Conservation (phyloP, 352 stramenopile species). For the Globisporangium heterothallicum region DNA sequence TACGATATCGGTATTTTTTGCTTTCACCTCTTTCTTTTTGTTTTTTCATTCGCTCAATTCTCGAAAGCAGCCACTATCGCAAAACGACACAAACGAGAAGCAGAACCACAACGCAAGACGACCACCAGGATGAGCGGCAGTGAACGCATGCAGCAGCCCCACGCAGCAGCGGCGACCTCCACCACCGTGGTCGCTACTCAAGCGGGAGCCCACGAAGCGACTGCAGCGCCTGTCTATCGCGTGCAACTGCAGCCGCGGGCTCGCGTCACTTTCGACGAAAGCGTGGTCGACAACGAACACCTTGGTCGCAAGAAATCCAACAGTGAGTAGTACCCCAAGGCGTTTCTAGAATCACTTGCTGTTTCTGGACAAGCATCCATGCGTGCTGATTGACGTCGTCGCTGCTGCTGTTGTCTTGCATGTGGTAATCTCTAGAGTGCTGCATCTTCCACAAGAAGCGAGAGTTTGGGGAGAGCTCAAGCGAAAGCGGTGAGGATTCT, state of each 20-base stretch:
- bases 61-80: too few species aligned
- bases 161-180: conserved; percentile 9
- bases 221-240: conserved; percentile 42
- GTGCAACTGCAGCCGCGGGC: conserved; percentile 74
- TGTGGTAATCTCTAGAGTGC: conserved; percentile 48
- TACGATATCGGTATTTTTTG: conserved; percentile 11
- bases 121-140: background rate
- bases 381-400: background rate
- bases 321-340: conserved; percentile 33
- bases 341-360: background rate
- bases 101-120: background rate
- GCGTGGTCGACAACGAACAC: conserved; percentile 91
- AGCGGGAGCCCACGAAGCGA: background rate
- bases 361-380: background rate
- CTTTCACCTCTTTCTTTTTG: too few species aligned
- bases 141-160: conserved; percentile 20
- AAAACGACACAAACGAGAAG: too few species aligned
- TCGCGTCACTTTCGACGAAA: conserved; percentile 85
- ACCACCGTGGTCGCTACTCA: conserved; percentile 24
- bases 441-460: conserved; percentile 93
- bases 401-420: background rate
- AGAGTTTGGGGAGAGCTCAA: conserved; percentile 89
- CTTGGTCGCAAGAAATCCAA: conserved; percentile 90
- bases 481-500: conserved; percentile 83
- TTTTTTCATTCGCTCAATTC: too few species aligned